Evolutionary conservation across 1,284 basidiomycete genomes (phyloP).

Genomic region (Papiliotrema terrestris): DNA sequence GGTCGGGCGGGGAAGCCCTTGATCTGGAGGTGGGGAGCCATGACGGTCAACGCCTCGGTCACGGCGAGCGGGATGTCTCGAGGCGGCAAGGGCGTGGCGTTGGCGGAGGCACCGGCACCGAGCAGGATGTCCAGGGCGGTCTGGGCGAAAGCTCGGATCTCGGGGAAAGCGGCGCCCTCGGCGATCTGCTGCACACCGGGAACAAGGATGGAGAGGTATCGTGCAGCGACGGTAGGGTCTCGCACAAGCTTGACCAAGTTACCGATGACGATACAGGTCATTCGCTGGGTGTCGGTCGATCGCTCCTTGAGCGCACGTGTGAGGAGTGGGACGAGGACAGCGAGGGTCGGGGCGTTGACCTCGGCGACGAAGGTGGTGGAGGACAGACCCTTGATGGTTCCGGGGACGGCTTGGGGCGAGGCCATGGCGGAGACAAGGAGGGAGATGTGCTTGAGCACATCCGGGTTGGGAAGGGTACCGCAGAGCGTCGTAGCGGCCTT

Average conservation of each 20-base stretch:
- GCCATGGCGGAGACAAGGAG: constrained; percentile 94
- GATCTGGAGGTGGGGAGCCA: constrained; percentile 63
- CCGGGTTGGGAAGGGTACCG: constrained; percentile 87
- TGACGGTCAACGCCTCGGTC: constrained; percentile 55
- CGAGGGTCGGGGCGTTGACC: constrained; percentile 91
- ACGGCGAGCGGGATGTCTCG: constrained; percentile 66
- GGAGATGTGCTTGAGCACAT: constrained; percentile 85
- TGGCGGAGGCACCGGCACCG: constrained; percentile 74
- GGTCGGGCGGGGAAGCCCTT: constrained; percentile 53
- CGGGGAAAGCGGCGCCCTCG: constrained; percentile 89
- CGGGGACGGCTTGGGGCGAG: constrained; percentile 74
- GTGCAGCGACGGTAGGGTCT: constrained; percentile 82
- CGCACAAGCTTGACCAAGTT: constrained; percentile 98
- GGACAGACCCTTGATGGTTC: constrained; percentile 93
- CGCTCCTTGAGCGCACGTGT: constrained; percentile 91
- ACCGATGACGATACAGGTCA: constrained; percentile 82
- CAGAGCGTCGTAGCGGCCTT: constrained; percentile 94
- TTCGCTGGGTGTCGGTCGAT: constrained; percentile 88
- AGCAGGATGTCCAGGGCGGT: constrained; percentile 70
- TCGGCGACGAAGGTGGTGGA: constrained; percentile 93
- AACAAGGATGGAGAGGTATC: constrained; percentile 82
- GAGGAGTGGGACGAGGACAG: constrained; percentile 90
- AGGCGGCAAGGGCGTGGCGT: constrained; percentile 60
- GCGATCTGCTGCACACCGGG: constrained; percentile 91
- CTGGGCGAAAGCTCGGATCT: constrained; percentile 88